Evolutionary conservation across 2,329 filamentous ascomycete species (phyloP), one percentile per base, ranked within the genome.

Genomic region (Pleomassaria siparia): DNA sequence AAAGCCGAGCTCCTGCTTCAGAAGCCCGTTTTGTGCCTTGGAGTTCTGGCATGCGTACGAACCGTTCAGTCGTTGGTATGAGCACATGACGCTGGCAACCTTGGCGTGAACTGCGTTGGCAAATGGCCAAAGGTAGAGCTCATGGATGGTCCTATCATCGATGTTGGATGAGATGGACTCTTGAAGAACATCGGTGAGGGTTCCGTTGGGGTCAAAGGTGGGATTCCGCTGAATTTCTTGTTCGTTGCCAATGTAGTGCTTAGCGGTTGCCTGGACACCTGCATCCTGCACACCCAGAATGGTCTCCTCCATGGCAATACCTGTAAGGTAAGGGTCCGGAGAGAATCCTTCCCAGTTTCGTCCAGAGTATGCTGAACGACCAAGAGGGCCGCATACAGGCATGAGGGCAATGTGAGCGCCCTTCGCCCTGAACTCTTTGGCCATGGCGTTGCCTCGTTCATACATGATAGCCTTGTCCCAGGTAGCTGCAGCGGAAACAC

Each of bases 51-150:
- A 72, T 25, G 54, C 63, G 40, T 71, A 67, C 3, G 63, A 62
- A 20, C 62, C 62, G 48, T 72, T 71, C 40, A 71, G 51, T 9
- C 63, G 52, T 37, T 75, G 65, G 52, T 76, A 75, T 0, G 69
- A 69, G 58, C 84, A 87, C 84, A 87, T 87, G 45, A 86, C 71
- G 0, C 77, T 80, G 0, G 75, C 80, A 2, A 76, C 78, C 4
- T 81, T 81, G 4, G 82, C 82, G 26, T 70, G 74, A 12, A 86
- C 69, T 0, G 80, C 79, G 46, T 87, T 80, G 57, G 82, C 78
- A 47, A 87, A 88, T 0, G 84, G 84, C 78, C 82, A 87, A 3
- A 84, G 73, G 50, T 88, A 88, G 20, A 81, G 72, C 63, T 87
- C 84, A 55, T 86, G 83, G 45, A 87, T 74, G 0, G 83, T 84